Percentiles rank a stretch among this genome's conserved stretches.
Evolutionary conservation across 2,329 filamentous ascomycete genomes (phyloP).

Genomic region (Diaporthe aspalathi): DNA sequence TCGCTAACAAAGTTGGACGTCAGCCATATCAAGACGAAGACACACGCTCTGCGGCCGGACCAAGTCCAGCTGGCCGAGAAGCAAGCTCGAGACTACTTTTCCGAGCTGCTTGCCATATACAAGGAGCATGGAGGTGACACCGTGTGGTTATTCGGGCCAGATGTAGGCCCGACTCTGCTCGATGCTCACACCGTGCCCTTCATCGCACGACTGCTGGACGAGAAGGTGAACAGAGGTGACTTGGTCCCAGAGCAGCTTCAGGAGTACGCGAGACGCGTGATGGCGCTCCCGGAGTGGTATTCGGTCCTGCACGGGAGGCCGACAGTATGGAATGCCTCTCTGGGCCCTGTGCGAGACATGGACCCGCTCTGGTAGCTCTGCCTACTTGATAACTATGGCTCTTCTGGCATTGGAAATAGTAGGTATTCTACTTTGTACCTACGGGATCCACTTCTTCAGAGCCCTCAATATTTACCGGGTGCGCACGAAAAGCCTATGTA

Average conservation of each 20-base stretch:
- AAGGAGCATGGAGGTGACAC: neutral
- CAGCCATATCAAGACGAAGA: neutral
- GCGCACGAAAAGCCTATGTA: neutral
- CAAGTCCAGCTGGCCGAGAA: neutral
- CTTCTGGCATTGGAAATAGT: neutral
- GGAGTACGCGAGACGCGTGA: neutral
- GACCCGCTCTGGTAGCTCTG: conserved; percentile 4
- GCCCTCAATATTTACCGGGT: neutral
- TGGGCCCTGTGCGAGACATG: neutral
- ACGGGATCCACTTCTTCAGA: neutral
- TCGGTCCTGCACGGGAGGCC: conserved; percentile 8
- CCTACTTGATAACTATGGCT: neutral
- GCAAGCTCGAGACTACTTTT: neutral
- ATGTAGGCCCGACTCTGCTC: neutral
- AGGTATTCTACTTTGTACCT: no score
- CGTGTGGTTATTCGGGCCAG: neutral
- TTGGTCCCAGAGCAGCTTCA: neutral
- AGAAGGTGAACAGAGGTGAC: neutral
- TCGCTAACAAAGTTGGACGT: neutral
- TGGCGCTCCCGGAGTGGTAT: neutral
- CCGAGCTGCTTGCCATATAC: neutral
- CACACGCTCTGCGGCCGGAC: neutral
- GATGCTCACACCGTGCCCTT: conserved; percentile 8
- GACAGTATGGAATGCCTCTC: conserved; percentile 1
- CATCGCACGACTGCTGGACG: conserved; percentile 6